Evolutionary conservation across 257 asterid genomes (phyloP), one percentile per base, ranked within the genome.

Genomic region (Datura wrightii): DNA sequence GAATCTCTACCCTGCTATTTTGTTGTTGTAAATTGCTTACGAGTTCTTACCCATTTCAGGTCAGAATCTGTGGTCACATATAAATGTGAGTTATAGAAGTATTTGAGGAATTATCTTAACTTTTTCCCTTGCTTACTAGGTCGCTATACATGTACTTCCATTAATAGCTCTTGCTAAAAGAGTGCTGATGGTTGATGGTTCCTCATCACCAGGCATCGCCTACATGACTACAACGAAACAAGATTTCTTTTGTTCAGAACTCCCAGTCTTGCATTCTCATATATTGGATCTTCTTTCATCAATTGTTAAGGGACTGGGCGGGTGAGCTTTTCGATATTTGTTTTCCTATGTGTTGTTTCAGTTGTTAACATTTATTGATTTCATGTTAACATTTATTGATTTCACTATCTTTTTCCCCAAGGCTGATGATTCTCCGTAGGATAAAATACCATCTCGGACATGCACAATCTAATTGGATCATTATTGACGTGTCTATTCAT

Each of bases 131-230:
- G 74, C 88, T 66, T 79, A 31, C 34, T 83, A 97, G 99, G 99
- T 95, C 84, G 79, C 93, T 76, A 93, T 94, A 84, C 98, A 97
- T 83, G 86, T 93, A 76, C 85, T 79, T 79, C 91, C 93, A 52
- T 87, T 96, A 62, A 62, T 93, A 60, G 92, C 95, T 80, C 87
- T 96, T 89, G 89, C 89, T 82, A 87, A 86, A 79, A 93, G 99
- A 91, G 98, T 95, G 86, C 87, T 97, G 91, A 86, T 88, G 91
- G 94, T 94, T 70, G 97, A 94, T 89, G 96, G 97, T 80, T 91
- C 97, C 71, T 83, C 85, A 79, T 85, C 90, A 37, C 87, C 36
- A 67, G 82, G 91, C 87, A 90, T 85, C 39, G 85, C 94, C 85
- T 90, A 91, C 84, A 90, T 90, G 94, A 83, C 88, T 85, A 88